phyloP scores from a whole-genome alignment of 78 protist genomes.

The Cavenderia fasciculata region DNA sequence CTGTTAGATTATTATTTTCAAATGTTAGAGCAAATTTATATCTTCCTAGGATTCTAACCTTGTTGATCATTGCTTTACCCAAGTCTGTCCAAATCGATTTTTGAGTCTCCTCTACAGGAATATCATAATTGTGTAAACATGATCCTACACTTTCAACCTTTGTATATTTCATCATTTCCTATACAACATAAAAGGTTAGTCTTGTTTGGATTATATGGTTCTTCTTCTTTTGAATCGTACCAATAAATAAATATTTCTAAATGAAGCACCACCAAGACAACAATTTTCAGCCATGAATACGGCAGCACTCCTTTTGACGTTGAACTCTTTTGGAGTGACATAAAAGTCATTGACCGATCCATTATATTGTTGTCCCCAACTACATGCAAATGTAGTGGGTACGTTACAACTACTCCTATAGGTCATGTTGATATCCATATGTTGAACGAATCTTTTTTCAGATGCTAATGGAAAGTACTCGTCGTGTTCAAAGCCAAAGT shows the following conservation, averaged over 20 bases:
- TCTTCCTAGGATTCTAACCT: neutral
- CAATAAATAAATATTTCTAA: constrained; percentile 19
- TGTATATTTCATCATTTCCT: constrained; percentile 4
- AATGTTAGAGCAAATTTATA: constrained; percentile 33
- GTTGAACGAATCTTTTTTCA: neutral
- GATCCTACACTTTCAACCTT: constrained; percentile 12
- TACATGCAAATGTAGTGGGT: constrained; percentile 42
- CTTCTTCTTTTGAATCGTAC: no score
- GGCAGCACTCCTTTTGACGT: neutral
- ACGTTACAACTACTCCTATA: neutral
- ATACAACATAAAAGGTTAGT: no score
- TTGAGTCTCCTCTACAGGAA: neutral
- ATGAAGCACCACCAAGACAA: constrained; percentile 40
- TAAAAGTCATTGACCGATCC: neutral
- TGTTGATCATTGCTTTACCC: constrained; percentile 13
- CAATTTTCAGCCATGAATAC: constrained; percentile 42
- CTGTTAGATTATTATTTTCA: constrained; percentile 57
- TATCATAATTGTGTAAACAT: constrained; percentile 35
- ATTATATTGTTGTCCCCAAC: constrained; percentile 22
- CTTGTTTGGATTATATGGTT: no score
- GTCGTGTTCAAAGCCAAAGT: constrained; percentile 61
- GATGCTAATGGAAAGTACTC: constrained; percentile 19
- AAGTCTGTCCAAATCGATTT: constrained; percentile 7
- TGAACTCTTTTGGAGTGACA: neutral
- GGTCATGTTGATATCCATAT: constrained; percentile 19